Conservation (phyloP, 345 rosid species). For the Citrus sinensis region DVS_A1.0 CM039167.1:15469001-15469500, state of each 20-base stretch:
- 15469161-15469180: not conserved
- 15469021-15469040: not conserved
- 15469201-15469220: not conserved
- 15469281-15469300: too few relatives aligned
- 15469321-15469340: slow-evolving; percentile 1
- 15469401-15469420: slow-evolving; percentile 74
- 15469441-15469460: slow-evolving; percentile 99
- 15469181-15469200: not conserved
- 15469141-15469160: not conserved
- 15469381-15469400: slow-evolving; percentile 68
- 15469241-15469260: not conserved
- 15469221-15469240: not conserved
- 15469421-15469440: slow-evolving; percentile 99
- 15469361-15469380: slow-evolving; percentile 50
- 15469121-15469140: not conserved
- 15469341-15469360: slow-evolving; percentile 9
- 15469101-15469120: not conserved
- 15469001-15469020: too few relatives aligned
- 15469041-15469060: not conserved
- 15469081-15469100: not conserved
- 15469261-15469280: not conserved
- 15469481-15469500: not conserved
- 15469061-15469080: not conserved
- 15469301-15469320: not conserved
- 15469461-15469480: slow-evolving; percentile 96